Evolutionary conservation across 2,329 filamentous ascomycete genomes (phyloP).

Genomic region (Talaromyces sp.): DNA sequence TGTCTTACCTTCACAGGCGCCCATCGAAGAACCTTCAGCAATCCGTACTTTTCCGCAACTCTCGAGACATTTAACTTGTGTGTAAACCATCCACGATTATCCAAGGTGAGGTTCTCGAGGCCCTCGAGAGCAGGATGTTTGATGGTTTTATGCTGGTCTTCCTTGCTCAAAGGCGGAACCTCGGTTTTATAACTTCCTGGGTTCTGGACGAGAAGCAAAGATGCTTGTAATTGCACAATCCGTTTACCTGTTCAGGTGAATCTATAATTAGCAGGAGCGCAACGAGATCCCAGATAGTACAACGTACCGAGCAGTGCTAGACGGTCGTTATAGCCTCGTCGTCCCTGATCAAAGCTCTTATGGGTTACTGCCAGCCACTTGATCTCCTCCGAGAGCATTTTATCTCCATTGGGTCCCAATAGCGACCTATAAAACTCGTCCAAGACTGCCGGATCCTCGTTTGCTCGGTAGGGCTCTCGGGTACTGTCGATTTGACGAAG

Average conservation of each 20-base stretch:
- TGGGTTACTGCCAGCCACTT: slow-evolving; percentile 98
- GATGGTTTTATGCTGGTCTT: slow-evolving; percentile 62
- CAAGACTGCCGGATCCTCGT: slow-evolving; percentile 69
- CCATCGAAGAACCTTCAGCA: slow-evolving; percentile 80
- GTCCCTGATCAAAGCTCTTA: slow-evolving; percentile 95
- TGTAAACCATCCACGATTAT: slow-evolving; percentile 60
- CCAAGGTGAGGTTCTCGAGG: slow-evolving; percentile 66
- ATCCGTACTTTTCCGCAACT: slow-evolving; percentile 66
- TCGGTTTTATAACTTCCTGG: slow-evolving; percentile 35
- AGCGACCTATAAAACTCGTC: slow-evolving; percentile 75
- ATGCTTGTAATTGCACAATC: slow-evolving; percentile 62
- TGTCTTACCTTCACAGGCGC: slow-evolving; percentile 70
- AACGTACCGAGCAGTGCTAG: slow-evolving; percentile 78
- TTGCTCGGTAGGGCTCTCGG: slow-evolving; percentile 58
- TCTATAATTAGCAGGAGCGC: background rate
- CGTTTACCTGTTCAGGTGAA: slow-evolving; percentile 53
- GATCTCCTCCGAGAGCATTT: slow-evolving; percentile 78
- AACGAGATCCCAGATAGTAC: background rate
- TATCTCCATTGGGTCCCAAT: slow-evolving; percentile 69
- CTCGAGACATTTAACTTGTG: slow-evolving; percentile 63
- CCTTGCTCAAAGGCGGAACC: slow-evolving; percentile 41
- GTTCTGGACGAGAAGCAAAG: slow-evolving; percentile 57
- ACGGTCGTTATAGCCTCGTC: slow-evolving; percentile 90
- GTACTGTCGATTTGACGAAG: slow-evolving; percentile 33
- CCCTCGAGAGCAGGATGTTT: slow-evolving; percentile 66